Base-by-base conservation (phyloP, 2,329 filamentous ascomycete genomes). In the Cytospora leucostoma region DNA sequence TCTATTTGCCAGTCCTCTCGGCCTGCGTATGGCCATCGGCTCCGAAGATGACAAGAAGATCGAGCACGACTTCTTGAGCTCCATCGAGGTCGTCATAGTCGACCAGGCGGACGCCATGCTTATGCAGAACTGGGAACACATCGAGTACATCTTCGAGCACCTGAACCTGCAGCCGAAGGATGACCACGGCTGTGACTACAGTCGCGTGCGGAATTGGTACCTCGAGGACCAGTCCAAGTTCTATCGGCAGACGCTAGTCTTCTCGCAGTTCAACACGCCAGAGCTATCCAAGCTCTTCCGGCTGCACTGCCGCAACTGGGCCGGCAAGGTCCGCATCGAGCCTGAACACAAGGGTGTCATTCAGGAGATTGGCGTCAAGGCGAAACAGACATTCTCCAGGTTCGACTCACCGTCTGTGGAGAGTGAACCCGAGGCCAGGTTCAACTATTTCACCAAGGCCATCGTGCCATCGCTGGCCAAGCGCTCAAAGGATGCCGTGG, bases 61-160 rank as follows among this genome's bases (percentile, higher is more conserved):
- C 40, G 94, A 98, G 74, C 88, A 86, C 70, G 95, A 99, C 75
- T 99, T 97, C 73, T 82, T 99, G 15, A 94, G 91, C 63, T 98
- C 94, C 1, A 91, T 99, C 70, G 95, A 99, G 76, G 77, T 99
- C 58, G 88, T 95, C 37, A 82, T 98, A 54, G 83, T 97, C 65
- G 95, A 99, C 74, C 93, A 98, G 76, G 90, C 92, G 13, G 93
- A 98, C 75, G 93, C 93, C 0, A 84, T 97, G 50, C 85, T 96
- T 10, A 97, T 97, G 93, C 95, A 99, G 75, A 98, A 97, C 74
- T 98, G 94, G 93, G 93, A 97, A 71, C 94, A 99, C 73, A 86
- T 97, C 65, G 91, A 96, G 74, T 91, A 91, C 74, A 90, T 97
- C 70, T 93, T 98, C 72, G 88, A 92, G 67, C 92, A 97, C 74